These are phyloP conservation scores for Akanthomyces dipterigenus DNA, from an alignment of 2,329 filamentous ascomycete species.

Conservation along the genomic window DNA sequence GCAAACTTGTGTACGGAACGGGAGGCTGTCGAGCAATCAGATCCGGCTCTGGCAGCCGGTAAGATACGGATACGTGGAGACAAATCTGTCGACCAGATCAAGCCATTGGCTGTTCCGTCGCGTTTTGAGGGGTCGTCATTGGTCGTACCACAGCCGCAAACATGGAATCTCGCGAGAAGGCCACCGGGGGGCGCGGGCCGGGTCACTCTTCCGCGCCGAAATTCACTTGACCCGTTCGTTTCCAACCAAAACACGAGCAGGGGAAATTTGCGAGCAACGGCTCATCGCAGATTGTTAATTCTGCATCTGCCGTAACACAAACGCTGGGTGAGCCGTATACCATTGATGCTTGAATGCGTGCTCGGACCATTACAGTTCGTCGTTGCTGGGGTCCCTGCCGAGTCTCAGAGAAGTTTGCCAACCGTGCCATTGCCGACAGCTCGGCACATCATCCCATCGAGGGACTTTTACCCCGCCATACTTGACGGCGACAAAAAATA, in stretches of 20 bases:
- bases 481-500: background rate
- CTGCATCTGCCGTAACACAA: background rate
- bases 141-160: background rate
- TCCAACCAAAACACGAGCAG: background rate
- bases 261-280: background rate
- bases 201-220: background rate
- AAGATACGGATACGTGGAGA: background rate
- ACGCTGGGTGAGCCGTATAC: background rate
- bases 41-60: background rate
- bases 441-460: background rate
- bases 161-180: background rate
- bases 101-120: background rate
- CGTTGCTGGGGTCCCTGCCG: background rate
- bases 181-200: background rate
- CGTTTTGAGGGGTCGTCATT: background rate
- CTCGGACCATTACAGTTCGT: conserved; percentile 2
- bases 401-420: background rate
- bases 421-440: background rate
- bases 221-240: background rate
- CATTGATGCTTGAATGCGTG: background rate
- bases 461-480: background rate
- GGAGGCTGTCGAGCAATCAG: background rate
- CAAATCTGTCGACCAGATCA: background rate
- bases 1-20: background rate
- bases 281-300: background rate